These are phyloP conservation scores for Saccharomyces mikatae DNA, from an alignment of 805 yeast species.

Conservation along the genomic window DNA sequence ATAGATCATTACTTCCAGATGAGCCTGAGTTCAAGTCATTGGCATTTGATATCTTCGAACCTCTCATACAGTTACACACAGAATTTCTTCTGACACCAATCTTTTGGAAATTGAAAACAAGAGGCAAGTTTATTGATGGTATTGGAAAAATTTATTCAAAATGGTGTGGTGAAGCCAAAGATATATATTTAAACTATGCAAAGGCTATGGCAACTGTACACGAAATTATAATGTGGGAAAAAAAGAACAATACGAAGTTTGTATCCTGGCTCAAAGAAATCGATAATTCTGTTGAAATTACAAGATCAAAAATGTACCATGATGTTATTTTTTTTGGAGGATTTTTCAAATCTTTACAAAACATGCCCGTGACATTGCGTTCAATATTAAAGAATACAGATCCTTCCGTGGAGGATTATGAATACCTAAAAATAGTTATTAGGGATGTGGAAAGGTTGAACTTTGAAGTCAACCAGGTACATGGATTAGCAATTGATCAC, in stretches of 20 bases:
- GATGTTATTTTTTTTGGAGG: slow-evolving; percentile 52
- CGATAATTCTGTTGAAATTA: slow-evolving; percentile 41
- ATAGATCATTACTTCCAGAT: slow-evolving; percentile 39
- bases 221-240: slow-evolving; percentile 44
- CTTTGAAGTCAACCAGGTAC: slow-evolving; percentile 50
- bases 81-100: slow-evolving; percentile 50
- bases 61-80: slow-evolving; percentile 48
- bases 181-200: slow-evolving; percentile 51
- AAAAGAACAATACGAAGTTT: slow-evolving; percentile 37
- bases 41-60: slow-evolving; percentile 50
- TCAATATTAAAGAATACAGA: slow-evolving; percentile 48
- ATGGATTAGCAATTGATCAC: slow-evolving; percentile 51
- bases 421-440: slow-evolving; percentile 44
- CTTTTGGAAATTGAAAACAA: slow-evolving; percentile 45
- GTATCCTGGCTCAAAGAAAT: slow-evolving; percentile 49
- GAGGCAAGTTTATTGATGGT: slow-evolving; percentile 59
- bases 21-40: slow-evolving; percentile 50
- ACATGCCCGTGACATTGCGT: slow-evolving; percentile 53
- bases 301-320: slow-evolving; percentile 37
- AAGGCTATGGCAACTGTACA: slow-evolving; percentile 52
- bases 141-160: slow-evolving; percentile 54
- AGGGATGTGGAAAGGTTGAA: slow-evolving; percentile 49
- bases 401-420: slow-evolving; percentile 44
- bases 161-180: slow-evolving; percentile 56
- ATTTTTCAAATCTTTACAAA: slow-evolving; percentile 45